These are phyloP conservation scores for Gonium pectorale DNA, from an alignment of 139 green algal genomes.

Conservation along the genomic window DNA sequence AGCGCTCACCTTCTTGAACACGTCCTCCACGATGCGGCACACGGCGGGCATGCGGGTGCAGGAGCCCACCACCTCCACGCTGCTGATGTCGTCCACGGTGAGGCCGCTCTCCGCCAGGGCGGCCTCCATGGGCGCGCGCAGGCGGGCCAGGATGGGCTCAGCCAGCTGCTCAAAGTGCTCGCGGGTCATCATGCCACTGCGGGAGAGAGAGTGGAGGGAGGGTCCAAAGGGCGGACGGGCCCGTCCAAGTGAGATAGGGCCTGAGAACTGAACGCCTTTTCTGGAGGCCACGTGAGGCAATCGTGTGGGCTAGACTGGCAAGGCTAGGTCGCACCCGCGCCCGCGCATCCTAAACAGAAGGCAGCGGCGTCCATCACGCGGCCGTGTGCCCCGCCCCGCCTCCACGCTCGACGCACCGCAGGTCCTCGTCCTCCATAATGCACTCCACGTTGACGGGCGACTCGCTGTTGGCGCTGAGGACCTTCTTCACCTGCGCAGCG, in stretches of 20 bases:
- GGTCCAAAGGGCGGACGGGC: too few relatives aligned
- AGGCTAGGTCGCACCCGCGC: too few relatives aligned
- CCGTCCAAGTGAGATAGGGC: too few relatives aligned
- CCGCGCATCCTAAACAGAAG: too few relatives aligned
- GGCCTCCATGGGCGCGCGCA: conserved; percentile 67
- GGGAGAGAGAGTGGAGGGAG: not conserved
- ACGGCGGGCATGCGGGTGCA: conserved; percentile 90
- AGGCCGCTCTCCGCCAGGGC: conserved; percentile 46
- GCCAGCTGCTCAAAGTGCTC: conserved; percentile 93
- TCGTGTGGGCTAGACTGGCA: too few relatives aligned
- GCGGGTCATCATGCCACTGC: conserved; percentile 71
- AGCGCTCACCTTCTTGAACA: conserved; percentile 55
- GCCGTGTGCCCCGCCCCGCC: not conserved
- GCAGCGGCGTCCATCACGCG: too few relatives aligned
- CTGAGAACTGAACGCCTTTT: too few relatives aligned
- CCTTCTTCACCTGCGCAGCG: conserved; percentile 86
- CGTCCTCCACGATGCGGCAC: conserved; percentile 57
- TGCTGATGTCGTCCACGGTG: conserved; percentile 75
- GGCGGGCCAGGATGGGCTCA: conserved; percentile 70
- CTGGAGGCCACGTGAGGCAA: too few relatives aligned
- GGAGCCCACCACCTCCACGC: conserved; percentile 93
- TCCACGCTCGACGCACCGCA: conserved; percentile 42
- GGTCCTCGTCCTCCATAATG: conserved; percentile 95
- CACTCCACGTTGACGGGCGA: conserved; percentile 93
- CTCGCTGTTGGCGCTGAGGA: conserved; percentile 93